Percentiles rank a stretch among this genome's conserved stretches.
Evolutionary conservation across 345 rosid genomes (phyloP).

Genomic region (Anastatica hierochuntica): DNA sequence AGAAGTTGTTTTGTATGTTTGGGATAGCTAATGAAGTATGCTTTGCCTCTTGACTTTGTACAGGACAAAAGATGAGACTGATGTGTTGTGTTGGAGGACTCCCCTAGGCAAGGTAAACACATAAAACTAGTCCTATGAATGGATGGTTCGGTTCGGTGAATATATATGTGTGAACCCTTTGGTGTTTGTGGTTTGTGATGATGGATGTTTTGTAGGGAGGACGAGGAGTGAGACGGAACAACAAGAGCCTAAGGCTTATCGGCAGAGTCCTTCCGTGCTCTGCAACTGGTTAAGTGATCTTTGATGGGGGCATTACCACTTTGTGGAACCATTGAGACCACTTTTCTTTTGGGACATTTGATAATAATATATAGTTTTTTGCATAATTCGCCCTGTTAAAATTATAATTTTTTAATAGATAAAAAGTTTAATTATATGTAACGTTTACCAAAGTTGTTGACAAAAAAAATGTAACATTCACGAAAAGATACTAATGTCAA

Average conservation of each 20-base stretch:
- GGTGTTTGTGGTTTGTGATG: too few species aligned
- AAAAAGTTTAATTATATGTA: too few species aligned
- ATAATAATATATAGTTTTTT: too few species aligned
- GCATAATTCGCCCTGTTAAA: too few species aligned
- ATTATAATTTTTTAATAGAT: too few species aligned
- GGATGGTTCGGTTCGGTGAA: slow-evolving; percentile 1
- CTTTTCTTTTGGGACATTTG: too few species aligned
- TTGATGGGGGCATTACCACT: too few species aligned
- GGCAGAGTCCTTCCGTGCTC: slow-evolving; percentile 54
- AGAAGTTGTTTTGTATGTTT: background rate
- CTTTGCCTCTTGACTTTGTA: slow-evolving; percentile 1
- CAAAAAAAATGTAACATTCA: too few species aligned
- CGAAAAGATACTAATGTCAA: too few species aligned
- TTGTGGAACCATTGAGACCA: too few species aligned
- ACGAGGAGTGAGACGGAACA: slow-evolving; percentile 31
- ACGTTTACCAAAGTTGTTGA: too few species aligned
- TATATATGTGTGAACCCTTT: background rate
- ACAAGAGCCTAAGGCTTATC: slow-evolving; percentile 32
- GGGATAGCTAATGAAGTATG: background rate
- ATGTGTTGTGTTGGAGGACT: slow-evolving; percentile 63
- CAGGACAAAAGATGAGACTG: slow-evolving; percentile 45
- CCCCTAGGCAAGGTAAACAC: slow-evolving; percentile 45
- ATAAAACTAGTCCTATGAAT: background rate
- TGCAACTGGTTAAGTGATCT: slow-evolving; percentile 11
- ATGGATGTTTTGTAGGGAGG: slow-evolving; percentile 57